Evolutionary conservation across 768 basidiomycete species (phyloP), one percentile per base, ranked within the genome.

Genomic region (Termitomyces sp.): DNA sequence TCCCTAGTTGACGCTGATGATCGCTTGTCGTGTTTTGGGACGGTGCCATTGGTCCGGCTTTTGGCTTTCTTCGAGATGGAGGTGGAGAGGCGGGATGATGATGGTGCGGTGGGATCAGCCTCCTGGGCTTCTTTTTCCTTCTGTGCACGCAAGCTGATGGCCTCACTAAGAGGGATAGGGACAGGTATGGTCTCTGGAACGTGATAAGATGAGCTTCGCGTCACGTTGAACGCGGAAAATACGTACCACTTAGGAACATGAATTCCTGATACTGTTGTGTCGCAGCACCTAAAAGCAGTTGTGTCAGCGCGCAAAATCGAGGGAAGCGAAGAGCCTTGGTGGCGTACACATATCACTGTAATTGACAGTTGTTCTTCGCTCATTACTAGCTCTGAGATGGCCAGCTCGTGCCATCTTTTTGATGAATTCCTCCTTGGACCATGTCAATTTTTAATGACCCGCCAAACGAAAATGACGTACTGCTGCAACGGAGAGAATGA

Each of bases 381-480:
- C 82, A 17, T 77, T 74, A 57, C 74, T 74, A 10, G 90, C 89
- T 65, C 86, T 82, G 48, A 79, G 78, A 57, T 88, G 83, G 12
- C 86, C 89, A 25, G 86, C 85, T 68, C 83, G 82, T 17, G 83
- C 79, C 66, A 93, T 77, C 48, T 85, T 80, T 69, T 90, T 89
- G 54, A 94, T 82, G 68, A 93, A 94, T 66, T 92, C 89, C 73
- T 95, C 92, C 92, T 95, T 52, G 40, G 53, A 58, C 51, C 27
- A 46, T 57, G 48, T 56, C 47, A 62, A 51, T 47, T 19, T 45
- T 31, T 43, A 32, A 40, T 34, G 38, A 45, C 21, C 3, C 51
- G 25, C 21, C 14, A 37, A 45, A 47, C 56, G 42, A 51, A 45
- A 46, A 46, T 29, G 27, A 65, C 77, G 47, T 65, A 92, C 92